These are phyloP conservation scores for Lactifluus piperatus DNA, from an alignment of 768 basidiomycete genomes.

Conservation along the genomic window DNA sequence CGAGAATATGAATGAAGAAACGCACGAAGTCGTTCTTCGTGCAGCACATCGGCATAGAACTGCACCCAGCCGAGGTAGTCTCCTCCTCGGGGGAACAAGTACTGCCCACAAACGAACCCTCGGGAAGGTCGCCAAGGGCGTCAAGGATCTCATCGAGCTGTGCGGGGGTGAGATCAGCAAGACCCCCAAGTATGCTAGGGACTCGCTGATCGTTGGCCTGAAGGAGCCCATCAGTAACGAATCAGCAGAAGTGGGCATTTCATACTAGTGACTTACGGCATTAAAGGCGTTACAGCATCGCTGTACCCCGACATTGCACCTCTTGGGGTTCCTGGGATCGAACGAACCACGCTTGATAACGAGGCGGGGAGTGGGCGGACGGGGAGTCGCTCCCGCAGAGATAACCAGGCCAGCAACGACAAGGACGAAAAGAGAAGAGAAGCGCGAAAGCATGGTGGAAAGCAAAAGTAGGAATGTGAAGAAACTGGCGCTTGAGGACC, in stretches of 20 bases:
- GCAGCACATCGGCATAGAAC: neutral
- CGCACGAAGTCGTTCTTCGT: neutral
- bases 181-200: neutral
- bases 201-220: neutral
- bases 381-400: slow-evolving; percentile 6
- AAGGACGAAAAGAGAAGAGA: slow-evolving; percentile 9
- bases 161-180: too few relatives aligned
- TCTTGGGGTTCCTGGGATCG: neutral
- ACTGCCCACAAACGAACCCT: neutral
- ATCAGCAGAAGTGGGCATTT: neutral
- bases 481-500: neutral
- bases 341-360: too few relatives aligned
- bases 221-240: neutral
- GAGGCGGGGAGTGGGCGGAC: neutral
- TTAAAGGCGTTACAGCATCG: neutral
- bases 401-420: slow-evolving; percentile 9
- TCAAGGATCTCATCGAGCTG: too few relatives aligned
- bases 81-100: neutral
- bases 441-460: slow-evolving; percentile 15
- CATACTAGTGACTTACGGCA: neutral
- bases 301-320: neutral
- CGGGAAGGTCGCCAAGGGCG: too few relatives aligned
- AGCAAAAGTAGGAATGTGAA: slow-evolving; percentile 10
- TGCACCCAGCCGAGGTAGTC: neutral
- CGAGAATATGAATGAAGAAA: neutral